phyloP scores from a whole-genome alignment of 257 asterid species.

The Mentha longifolia region DNA sequence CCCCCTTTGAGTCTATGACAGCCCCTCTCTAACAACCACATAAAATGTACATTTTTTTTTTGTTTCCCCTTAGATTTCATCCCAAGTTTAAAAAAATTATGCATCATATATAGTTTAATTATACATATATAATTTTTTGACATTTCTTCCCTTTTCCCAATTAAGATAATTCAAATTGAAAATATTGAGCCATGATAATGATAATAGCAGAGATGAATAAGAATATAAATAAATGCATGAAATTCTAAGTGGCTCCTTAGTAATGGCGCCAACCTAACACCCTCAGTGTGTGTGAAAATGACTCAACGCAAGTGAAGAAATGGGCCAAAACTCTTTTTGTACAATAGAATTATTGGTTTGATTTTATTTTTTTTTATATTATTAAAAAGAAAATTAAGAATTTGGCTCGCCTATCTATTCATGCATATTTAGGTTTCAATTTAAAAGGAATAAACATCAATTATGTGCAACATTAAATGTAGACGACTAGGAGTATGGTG shows the following conservation, averaged over 20 bases:
- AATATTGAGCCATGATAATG: conserved; percentile 1
- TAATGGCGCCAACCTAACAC: conserved; percentile 33
- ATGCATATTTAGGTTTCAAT: neutral
- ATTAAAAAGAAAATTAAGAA: neutral
- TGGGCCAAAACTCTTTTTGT: conserved; percentile 10
- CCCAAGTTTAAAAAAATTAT: no score
- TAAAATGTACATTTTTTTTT: neutral
- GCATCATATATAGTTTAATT: no score
- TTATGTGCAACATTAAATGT: neutral
- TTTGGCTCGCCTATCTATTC: neutral
- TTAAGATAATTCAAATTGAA: neutral
- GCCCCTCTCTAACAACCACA: conserved; percentile 10
- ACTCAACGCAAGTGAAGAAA: conserved; percentile 3
- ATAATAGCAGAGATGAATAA: neutral
- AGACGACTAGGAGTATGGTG: neutral
- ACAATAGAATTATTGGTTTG: neutral
- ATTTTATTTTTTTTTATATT: neutral
- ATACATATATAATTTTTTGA: neutral
- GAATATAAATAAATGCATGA: conserved; percentile 25
- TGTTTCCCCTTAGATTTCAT: no score
- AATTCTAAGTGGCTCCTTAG: conserved; percentile 1
- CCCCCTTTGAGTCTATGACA: neutral
- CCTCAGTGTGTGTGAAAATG: conserved; percentile 7
- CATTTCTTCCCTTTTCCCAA: no score
- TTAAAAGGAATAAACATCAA: neutral